phyloP scores from a whole-genome alignment of 441 rosid genomes.

The Populus tomentosa region DNA sequence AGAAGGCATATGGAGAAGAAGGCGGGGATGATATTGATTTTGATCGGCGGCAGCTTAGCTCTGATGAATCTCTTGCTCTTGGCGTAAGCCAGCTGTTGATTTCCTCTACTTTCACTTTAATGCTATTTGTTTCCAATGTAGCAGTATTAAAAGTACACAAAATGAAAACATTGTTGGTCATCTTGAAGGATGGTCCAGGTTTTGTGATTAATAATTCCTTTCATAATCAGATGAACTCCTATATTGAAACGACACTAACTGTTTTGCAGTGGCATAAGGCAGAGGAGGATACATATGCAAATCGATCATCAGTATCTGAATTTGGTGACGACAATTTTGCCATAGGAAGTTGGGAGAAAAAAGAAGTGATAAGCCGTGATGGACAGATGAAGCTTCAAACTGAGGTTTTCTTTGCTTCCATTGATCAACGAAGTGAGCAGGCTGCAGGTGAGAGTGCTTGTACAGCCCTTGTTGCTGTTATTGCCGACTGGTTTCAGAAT shows the following conservation, averaged over 20 bases:
- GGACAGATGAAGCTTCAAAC: conserved; percentile 77
- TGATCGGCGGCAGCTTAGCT: conserved; percentile 81
- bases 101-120: background rate
- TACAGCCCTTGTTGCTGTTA: too few species aligned
- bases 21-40: conserved; percentile 95
- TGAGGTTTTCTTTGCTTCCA: too few species aligned
- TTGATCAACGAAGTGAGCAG: too few species aligned
- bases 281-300: conserved; percentile 49
- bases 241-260: background rate
- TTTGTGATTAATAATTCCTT: background rate
- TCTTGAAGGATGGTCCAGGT: too few species aligned
- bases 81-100: conserved; percentile 37
- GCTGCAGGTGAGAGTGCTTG: too few species aligned
- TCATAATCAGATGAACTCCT: background rate
- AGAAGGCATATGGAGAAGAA: conserved; percentile 79
- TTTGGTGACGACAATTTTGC: conserved; percentile 83
- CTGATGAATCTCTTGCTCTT: conserved; percentile 57
- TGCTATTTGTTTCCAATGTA: background rate
- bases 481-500: too few species aligned
- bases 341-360: conserved; percentile 77
- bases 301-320: conserved; percentile 60
- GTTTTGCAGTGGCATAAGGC: conserved; percentile 56
- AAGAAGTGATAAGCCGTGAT: conserved; percentile 72
- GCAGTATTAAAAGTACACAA: background rate
- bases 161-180: too few species aligned